Evolutionary conservation across 352 stramenopile genomes (phyloP).

Genomic region (Pilasporangium apinafurcum): DNA sequence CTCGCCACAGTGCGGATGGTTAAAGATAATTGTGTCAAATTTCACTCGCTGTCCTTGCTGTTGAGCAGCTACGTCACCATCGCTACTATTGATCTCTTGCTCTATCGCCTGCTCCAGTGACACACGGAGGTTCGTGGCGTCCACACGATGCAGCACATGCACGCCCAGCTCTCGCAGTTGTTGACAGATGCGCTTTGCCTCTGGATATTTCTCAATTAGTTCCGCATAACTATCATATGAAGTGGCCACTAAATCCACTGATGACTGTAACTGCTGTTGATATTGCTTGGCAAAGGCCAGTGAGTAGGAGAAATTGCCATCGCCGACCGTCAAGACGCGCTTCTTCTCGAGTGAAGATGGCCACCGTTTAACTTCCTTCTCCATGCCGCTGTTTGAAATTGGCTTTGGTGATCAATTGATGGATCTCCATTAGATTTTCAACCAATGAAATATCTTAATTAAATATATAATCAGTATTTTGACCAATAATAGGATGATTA

Average conservation of each 20-base stretch:
- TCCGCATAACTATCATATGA: constrained; percentile 64
- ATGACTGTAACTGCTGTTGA: not conserved
- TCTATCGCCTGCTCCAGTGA: constrained; percentile 17
- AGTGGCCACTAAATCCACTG: constrained; percentile 31
- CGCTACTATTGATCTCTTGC: not conserved
- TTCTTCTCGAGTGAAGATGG: not conserved
- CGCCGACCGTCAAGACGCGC: constrained; percentile 83
- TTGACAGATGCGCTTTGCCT: constrained; percentile 26
- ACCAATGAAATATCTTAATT: no score
- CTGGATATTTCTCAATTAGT: constrained; percentile 58
- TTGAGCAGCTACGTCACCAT: constrained; percentile 3
- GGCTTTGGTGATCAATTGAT: no score
- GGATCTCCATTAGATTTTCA: no score
- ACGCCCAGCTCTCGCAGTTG: constrained; percentile 35
- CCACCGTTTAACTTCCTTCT: no score
- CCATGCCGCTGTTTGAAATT: no score
- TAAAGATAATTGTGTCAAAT: constrained; percentile 90
- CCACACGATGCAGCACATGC: constrained; percentile 46
- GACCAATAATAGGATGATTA: no score
- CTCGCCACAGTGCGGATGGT: constrained; percentile 91
- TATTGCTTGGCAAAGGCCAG: constrained; percentile 51
- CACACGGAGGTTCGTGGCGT: constrained; percentile 54
- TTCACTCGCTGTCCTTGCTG: no score
- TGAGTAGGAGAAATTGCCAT: constrained; percentile 94
- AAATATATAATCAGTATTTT: no score